Evolutionary conservation across 768 basidiomycete genomes (phyloP), one percentile per base, ranked within the genome.

Genomic region (Lentinus tigrinus): DNA sequence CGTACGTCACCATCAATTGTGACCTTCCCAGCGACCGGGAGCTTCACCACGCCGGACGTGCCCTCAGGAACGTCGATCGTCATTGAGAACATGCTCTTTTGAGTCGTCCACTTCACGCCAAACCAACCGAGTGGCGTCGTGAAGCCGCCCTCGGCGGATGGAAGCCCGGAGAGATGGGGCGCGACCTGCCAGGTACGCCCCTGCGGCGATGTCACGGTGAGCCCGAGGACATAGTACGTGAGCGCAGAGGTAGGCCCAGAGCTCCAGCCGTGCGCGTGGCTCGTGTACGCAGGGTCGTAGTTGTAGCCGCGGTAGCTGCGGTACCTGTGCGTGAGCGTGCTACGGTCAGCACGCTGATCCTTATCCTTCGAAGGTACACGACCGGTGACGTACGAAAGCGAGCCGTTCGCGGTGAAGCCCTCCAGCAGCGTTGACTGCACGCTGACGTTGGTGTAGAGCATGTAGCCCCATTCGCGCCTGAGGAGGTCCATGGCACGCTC

Each of bases 211-310:
- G 79, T 81, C 23, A 84, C 72, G 14, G 72, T 75, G 11, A 85
- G 69, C n/a, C 83, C 83, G 13, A 82, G 74, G 28, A 84, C 75
- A 64, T 83, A 84, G 69, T 79, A 81, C 2, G 82, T 83, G 11
- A 84, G 70, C 5, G 82, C 81, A 5, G 81, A 79, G 0, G 84
- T 85, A 0, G 84, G 81, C 0, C 83, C 84, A 0, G 82, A 72
- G 56, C 78, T 80, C 84, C 84, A 85, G 4, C 83, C 83, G 62
- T 85, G 84, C 1, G 81, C 70, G 64, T 84, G 83, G n/a, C 79
- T 81, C 8, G 81, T 84, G 67, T 84, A 85, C 0, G 83, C 75
- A 0, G 81, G 73, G 62, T 85, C 84, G 67, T 78, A 74, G 67
- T 81, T 80, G 71, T 85, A 85, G 4, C 84, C 84, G 19, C 69